These are phyloP conservation scores for Candida railenensis DNA, from an alignment of 805 yeast genomes.

Conservation along the genomic window DNA sequence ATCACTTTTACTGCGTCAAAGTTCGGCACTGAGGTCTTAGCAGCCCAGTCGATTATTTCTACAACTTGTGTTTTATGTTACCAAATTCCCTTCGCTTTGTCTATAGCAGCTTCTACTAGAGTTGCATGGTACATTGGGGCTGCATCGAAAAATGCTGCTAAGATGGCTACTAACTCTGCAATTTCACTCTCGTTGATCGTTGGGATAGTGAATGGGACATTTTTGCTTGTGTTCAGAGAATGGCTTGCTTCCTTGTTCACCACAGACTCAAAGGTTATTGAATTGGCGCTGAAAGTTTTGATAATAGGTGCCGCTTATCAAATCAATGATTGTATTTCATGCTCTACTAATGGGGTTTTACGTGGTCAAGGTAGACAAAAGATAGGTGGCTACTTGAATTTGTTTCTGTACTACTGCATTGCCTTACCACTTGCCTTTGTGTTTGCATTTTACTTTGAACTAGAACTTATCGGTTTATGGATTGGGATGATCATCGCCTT, in stretches of 20 bases:
- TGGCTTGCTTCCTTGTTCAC: slow-evolving; percentile 43
- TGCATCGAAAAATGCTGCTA: slow-evolving; percentile 41
- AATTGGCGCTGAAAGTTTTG: slow-evolving; percentile 38
- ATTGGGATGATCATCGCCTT: slow-evolving; percentile 46
- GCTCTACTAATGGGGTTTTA: slow-evolving; percentile 52
- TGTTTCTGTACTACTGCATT: slow-evolving; percentile 46
- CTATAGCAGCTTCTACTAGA: slow-evolving; percentile 74
- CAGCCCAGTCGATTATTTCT: slow-evolving; percentile 71
- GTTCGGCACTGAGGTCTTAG: slow-evolving; percentile 64
- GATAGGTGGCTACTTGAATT: slow-evolving; percentile 53
- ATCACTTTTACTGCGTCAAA: slow-evolving; percentile 67
- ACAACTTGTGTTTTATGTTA: slow-evolving; percentile 67
- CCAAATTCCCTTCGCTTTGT: slow-evolving; percentile 74
- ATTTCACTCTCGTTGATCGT: slow-evolving; percentile 27
- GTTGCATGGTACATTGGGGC: slow-evolving; percentile 78
- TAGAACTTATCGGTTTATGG: slow-evolving; percentile 50
- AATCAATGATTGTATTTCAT: slow-evolving; percentile 48
- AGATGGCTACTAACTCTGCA: slow-evolving; percentile 36
- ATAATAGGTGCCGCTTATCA: slow-evolving; percentile 52
- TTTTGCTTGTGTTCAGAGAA: slow-evolving; percentile 36
- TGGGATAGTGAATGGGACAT: slow-evolving; percentile 37
- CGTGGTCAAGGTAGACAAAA: slow-evolving; percentile 60
- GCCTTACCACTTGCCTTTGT: slow-evolving; percentile 49
- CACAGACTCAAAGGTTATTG: slow-evolving; percentile 34
- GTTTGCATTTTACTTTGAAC: slow-evolving; percentile 40